Evolutionary conservation across 768 basidiomycete species (phyloP), one percentile per base, ranked within the genome.

Genomic region (Infundibulicybe gibba): DNA sequence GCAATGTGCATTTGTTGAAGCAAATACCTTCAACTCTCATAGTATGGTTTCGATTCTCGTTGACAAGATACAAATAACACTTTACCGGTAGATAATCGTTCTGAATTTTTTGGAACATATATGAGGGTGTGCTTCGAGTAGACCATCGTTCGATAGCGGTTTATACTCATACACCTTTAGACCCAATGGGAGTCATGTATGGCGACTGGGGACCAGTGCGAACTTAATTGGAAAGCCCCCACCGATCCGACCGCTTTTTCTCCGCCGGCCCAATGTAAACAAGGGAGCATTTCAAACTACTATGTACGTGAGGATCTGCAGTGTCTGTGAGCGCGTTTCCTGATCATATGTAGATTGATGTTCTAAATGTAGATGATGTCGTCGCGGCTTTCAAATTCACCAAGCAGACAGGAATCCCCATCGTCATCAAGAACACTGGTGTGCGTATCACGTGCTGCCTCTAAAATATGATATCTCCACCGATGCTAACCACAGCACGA

Each of bases 381-480:
- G 71, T 71, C 51, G 67, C 62, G 14, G 61, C 69, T 2, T 60
- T 75, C 14, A 60, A 57, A 17, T 75, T 76, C 49, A 69, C 66
- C 0, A 53, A 39, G 5, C 49, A 55, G 32, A 58, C 68, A 42
- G 69, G 72, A 47, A 53, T 75, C n/a, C 59, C 60, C 5, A 53
- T 73, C 1, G 65, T 67, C 2, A 54, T 75, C 8, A 69, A 69
- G 48, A 67, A 66, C 41, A 68, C 67, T 2, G 68, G 61, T 58
- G 35, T 38, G 10, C 14, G 35, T 10, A 4, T 10, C 59, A 48
- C 48, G 8, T 6, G 8, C 3, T 17, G 17, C 21, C 20, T 6
- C 31, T 25, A 2, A 32, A 31, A 14, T 16, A 30, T 32, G 17
- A n/a, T 16, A 10, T 20, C 16, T 37, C 10, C 17, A 38, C 38